A percentile compares a stretch with the other conserved stretches of the same genome.
Evolutionary conservation across 495 filamentous ascomycete genomes (phyloP).

Genomic region (Lineolata rhizophorae): DNA sequence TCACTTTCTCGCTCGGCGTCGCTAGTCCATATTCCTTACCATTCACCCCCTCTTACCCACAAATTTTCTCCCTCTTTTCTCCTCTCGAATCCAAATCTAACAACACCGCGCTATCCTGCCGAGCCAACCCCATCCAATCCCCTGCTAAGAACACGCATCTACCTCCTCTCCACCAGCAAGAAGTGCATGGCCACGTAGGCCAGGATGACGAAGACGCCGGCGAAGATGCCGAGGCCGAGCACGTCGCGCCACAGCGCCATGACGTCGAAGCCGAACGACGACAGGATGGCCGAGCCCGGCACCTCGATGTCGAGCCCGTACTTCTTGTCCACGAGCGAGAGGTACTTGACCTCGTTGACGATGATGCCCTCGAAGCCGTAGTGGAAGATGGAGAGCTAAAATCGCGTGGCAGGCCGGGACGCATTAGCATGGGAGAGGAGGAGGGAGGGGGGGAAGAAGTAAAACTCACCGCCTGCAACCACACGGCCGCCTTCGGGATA

Average conservation of each 20-base stretch:
- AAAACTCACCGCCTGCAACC: conserved; percentile 57
- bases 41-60: too few species aligned
- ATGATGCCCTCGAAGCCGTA: conserved; percentile 93
- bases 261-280: conserved; percentile 77
- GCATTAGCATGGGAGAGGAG: conserved; percentile 11
- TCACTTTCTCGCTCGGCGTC: too few species aligned
- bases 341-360: conserved; percentile 88
- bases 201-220: conserved; percentile 61
- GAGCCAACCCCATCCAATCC: too few species aligned
- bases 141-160: too few species aligned
- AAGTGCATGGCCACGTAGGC: conserved; percentile 89
- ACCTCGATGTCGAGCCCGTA: conserved; percentile 89
- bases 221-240: conserved; percentile 60
- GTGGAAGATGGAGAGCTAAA: conserved; percentile 89
- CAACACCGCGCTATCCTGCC: too few species aligned
- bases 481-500: conserved; percentile 61
- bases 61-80: too few species aligned
- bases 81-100: too few species aligned
- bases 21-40: too few species aligned
- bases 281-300: conserved; percentile 81
- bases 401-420: too few species aligned
- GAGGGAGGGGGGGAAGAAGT: not conserved
- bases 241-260: conserved; percentile 71
- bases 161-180: conserved; percentile 79
- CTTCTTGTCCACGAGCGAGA: conserved; percentile 79